A percentile compares a stretch with the other conserved stretches of the same genome.
Evolutionary conservation across 129 eudicot genomes (phyloP).

Genomic region (Chrysanthemum seticuspe): DNA sequence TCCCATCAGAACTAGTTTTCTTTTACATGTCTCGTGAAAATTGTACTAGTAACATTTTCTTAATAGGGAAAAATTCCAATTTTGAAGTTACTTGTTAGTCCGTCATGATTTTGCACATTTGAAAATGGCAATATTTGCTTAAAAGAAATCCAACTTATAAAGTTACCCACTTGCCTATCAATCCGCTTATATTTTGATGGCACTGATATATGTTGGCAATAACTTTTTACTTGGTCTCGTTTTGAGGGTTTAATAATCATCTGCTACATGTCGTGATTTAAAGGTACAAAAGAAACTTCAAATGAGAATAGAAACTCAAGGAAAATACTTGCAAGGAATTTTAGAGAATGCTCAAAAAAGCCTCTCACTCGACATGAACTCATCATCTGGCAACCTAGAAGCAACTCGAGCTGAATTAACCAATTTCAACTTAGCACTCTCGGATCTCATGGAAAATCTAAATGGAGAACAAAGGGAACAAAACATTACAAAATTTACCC

Average conservation of each 20-base stretch:
- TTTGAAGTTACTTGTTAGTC: not conserved
- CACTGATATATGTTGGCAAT: not conserved
- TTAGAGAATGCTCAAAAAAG: slow-evolving; percentile 81
- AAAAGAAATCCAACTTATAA: not conserved
- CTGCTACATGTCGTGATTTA: not conserved
- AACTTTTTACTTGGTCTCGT: not conserved
- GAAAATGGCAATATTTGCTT: not conserved
- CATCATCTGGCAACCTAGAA: slow-evolving; percentile 50
- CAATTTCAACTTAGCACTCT: slow-evolving; percentile 69
- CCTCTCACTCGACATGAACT: slow-evolving; percentile 61
- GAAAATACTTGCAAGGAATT: slow-evolving; percentile 89
- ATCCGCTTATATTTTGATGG: not conserved
- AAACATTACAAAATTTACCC: slow-evolving; percentile 19
- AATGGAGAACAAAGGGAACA: slow-evolving; percentile 43
- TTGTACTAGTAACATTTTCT: not conserved
- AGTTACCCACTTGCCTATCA: not conserved
- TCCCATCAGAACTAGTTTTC: slow-evolving; percentile 1
- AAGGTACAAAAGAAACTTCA: slow-evolving; percentile 90
- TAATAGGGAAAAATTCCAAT: slow-evolving; percentile 12
- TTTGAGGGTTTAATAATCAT: not conserved
- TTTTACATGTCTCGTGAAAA: not conserved
- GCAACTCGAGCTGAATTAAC: slow-evolving; percentile 55
- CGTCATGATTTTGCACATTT: not conserved
- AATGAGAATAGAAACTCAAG: slow-evolving; percentile 95
- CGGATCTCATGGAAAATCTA: slow-evolving; percentile 70